Evolutionary conservation across 2,329 filamentous ascomycete species (phyloP).

Genomic region (Aspergillus fructus): DNA sequence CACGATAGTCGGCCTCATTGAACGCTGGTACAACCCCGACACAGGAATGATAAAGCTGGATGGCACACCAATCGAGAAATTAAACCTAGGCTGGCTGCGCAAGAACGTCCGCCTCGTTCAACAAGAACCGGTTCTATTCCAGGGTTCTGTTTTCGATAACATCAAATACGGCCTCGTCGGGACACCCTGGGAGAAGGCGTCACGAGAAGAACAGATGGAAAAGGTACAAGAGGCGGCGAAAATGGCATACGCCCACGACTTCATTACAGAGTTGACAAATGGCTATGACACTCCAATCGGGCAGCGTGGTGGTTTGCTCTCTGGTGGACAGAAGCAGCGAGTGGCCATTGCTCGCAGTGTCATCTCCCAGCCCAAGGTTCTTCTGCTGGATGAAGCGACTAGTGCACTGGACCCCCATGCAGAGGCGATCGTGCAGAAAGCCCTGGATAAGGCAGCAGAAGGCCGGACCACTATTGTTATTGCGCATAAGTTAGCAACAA

Average conservation of each 20-base stretch:
- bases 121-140: slow-evolving; percentile 89
- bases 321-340: slow-evolving; percentile 94
- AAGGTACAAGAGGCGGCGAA: slow-evolving; percentile 78
- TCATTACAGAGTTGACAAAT: slow-evolving; percentile 77
- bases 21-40: slow-evolving; percentile 91
- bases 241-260: slow-evolving; percentile 93
- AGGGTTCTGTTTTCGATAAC: slow-evolving; percentile 83
- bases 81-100: slow-evolving; percentile 88
- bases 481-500: slow-evolving; percentile 90
- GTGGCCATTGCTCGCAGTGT: slow-evolving; percentile 91
- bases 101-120: slow-evolving; percentile 90
- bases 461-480: slow-evolving; percentile 95
- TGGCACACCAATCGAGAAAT: slow-evolving; percentile 72
- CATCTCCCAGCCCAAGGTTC: slow-evolving; percentile 85
- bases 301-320: slow-evolving; percentile 86
- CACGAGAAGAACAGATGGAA: slow-evolving; percentile 65
- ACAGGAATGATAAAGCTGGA: slow-evolving; percentile 78
- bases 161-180: slow-evolving; percentile 90
- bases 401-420: slow-evolving; percentile 94
- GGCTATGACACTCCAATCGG: slow-evolving; percentile 95
- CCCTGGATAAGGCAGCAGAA: slow-evolving; percentile 80
- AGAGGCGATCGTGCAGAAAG: slow-evolving; percentile 90
- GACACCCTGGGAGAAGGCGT: slow-evolving; percentile 68
- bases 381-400: slow-evolving; percentile 93
- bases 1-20: slow-evolving; percentile 88